These are phyloP conservation scores for Rosa rugosa DNA, from an alignment of 306 rosid genomes.

Conservation along the genomic window DNA sequence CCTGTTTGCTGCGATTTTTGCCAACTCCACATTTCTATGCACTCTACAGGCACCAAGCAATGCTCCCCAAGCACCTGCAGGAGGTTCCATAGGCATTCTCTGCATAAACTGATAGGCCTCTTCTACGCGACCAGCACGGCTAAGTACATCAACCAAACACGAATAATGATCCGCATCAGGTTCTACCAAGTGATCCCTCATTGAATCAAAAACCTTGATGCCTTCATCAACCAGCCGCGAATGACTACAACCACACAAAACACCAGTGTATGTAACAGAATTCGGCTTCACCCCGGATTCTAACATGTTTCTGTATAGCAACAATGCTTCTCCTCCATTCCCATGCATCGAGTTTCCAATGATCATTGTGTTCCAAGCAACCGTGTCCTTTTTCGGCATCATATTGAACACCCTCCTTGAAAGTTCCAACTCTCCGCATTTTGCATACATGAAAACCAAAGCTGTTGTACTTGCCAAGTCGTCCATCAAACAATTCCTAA, in stretches of 20 bases:
- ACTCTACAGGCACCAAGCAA: conserved; percentile 59
- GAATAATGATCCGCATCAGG: conserved; percentile 54
- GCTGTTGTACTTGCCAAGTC: conserved; percentile 44
- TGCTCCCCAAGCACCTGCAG: conserved; percentile 59
- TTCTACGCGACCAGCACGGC: conserved; percentile 49
- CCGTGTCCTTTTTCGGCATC: conserved; percentile 37
- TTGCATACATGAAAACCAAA: conserved; percentile 45
- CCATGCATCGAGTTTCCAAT: conserved; percentile 55
- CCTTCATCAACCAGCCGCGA: conserved; percentile 51
- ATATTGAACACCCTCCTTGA: conserved; percentile 1
- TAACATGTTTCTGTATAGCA: conserved; percentile 43
- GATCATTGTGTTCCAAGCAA: conserved; percentile 64
- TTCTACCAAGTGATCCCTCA: conserved; percentile 45
- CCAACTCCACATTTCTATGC: conserved; percentile 45
- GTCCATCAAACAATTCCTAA: conserved; percentile 38
- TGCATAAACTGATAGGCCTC: conserved; percentile 49
- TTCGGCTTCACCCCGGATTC: conserved; percentile 44
- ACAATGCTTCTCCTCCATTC: conserved; percentile 50
- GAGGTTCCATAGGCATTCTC: conserved; percentile 56
- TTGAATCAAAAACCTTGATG: conserved; percentile 40
- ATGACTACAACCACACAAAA: conserved; percentile 62
- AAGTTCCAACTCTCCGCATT: conserved; percentile 57
- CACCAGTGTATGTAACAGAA: conserved; percentile 50
- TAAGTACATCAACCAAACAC: conserved; percentile 49
- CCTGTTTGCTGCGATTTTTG: conserved; percentile 45